Evolutionary conservation across 2,329 filamentous ascomycete genomes (phyloP).

Genomic region (Penicillium sp.): DNA sequence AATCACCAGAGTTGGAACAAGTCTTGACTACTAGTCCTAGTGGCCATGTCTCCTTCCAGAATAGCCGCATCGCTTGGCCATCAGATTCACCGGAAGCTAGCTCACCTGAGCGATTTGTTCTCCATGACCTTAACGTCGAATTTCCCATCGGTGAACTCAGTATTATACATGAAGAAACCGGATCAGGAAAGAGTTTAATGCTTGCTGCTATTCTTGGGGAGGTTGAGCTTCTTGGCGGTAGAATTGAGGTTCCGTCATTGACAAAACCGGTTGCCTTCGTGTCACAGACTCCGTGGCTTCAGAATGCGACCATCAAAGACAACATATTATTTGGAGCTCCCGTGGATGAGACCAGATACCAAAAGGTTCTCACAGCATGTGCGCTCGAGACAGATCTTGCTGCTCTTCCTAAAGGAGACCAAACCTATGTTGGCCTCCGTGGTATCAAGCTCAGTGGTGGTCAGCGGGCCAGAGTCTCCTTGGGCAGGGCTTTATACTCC

Average conservation of each 20-base stretch:
- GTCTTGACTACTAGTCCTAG: not conserved
- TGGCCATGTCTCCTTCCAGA: not conserved
- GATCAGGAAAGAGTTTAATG: constrained; percentile 72
- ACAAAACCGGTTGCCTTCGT: constrained; percentile 61
- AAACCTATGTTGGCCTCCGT: not conserved
- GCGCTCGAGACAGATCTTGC: constrained; percentile 66
- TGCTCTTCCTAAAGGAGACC: not conserved
- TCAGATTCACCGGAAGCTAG: not conserved
- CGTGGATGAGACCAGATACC: constrained; percentile 64
- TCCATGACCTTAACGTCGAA: constrained; percentile 57
- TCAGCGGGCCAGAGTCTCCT: not conserved
- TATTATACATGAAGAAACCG: constrained; percentile 73
- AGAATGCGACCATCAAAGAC: constrained; percentile 72
- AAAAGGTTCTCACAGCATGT: constrained; percentile 67
- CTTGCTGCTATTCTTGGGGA: constrained; percentile 53
- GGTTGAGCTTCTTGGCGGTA: not conserved
- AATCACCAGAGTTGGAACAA: not conserved
- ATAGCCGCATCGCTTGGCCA: not conserved
- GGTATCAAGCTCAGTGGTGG: not conserved
- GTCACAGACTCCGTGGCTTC: constrained; percentile 76
- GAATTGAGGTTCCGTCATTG: not conserved
- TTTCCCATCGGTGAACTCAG: constrained; percentile 70
- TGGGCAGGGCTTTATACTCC: not conserved
- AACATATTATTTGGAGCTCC: constrained; percentile 76
- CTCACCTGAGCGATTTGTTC: not conserved